These are phyloP conservation scores for Schoenoplectus triqueter DNA, from an alignment of 202 grass and related monocot genomes.

Conservation along the genomic window DNA sequence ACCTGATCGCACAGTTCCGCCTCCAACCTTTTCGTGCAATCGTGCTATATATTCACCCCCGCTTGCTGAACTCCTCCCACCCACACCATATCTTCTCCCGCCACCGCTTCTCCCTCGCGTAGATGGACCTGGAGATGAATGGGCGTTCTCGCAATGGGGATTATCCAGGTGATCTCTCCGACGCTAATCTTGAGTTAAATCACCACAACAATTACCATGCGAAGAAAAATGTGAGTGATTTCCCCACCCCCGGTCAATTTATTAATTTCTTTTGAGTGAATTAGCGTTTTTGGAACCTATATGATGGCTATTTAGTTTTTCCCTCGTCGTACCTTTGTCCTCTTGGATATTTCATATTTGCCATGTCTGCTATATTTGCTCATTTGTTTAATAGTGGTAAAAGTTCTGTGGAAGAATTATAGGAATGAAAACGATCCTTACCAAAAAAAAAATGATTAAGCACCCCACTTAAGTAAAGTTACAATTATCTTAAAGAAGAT, in stretches of 20 bases:
- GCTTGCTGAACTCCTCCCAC: neutral
- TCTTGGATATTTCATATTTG: neutral
- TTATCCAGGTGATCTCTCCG: neutral
- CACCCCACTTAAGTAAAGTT: neutral
- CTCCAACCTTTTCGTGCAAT: neutral
- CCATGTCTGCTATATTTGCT: neutral
- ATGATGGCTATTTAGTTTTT: neutral
- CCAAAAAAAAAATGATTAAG: neutral
- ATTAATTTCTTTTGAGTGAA: neutral
- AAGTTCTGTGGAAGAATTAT: neutral
- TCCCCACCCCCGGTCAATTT: neutral
- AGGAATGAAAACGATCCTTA: neutral
- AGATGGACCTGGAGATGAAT: conserved; percentile 22
- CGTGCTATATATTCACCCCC: neutral
- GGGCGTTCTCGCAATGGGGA: neutral
- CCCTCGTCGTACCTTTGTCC: neutral
- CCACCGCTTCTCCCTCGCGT: neutral
- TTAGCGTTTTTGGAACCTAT: neutral
- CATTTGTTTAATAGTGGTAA: neutral
- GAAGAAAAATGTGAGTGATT: conserved; percentile 26
- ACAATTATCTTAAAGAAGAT: conserved; percentile 7
- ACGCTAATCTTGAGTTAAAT: neutral
- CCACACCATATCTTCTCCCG: neutral
- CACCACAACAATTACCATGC: neutral
- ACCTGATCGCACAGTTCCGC: neutral